Base-by-base conservation (phyloP, 2,329 filamentous ascomycete genomes). In the Microsporum audouinii region DNA sequence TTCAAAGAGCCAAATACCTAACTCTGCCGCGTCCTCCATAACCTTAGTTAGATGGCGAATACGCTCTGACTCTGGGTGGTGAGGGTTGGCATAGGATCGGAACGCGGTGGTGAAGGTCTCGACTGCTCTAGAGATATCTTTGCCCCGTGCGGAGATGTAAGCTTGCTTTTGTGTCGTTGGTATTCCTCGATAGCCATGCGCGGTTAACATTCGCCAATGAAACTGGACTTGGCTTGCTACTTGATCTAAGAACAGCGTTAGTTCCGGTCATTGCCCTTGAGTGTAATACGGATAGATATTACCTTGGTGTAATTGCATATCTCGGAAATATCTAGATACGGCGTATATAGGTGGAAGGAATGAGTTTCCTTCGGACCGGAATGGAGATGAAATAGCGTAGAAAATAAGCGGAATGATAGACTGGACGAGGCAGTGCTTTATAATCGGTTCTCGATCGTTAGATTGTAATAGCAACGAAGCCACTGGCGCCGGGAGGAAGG, bases 141-240 rank as follows among this genome's bases (percentile, higher is more conserved):
- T 23, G 1, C 41, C 39, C 34, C 58, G 65, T 62, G 43, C 10
- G 10, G 43, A 27, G 6, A 47, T n/a, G 17, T 47, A 47, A 8
- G 23, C 17, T 29, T 47, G 43, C 43, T 29, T 47, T 29, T 47
- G 43, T 47, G 43, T 5, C 10, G 17, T 17, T 12, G 43, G 23
- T 23, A 27, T 7, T 23, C 23, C 43, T 27, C 43, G 60, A 61
- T 33, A 53, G 8, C 71, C 62, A 41, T 68, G 61, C 0, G 67
- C 63, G 17, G 69, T 70, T 23, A 71, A 64, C 63, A 70, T 69
- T 36, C 70, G 67, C 71, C 70, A 72, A 14, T 61, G 57, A 58
- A 69, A 71, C 6, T 66, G 55, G 17, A 63, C 60, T n/a, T 62
- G 39, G 23, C 63, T 60, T 27, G 55, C 61, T 33, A 60, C 63